Percentiles rank a stretch among this genome's conserved stretches.
phyloP scores from a whole-genome alignment of 495 filamentous ascomycete genomes.

The Aspergillus steynii region DNA sequence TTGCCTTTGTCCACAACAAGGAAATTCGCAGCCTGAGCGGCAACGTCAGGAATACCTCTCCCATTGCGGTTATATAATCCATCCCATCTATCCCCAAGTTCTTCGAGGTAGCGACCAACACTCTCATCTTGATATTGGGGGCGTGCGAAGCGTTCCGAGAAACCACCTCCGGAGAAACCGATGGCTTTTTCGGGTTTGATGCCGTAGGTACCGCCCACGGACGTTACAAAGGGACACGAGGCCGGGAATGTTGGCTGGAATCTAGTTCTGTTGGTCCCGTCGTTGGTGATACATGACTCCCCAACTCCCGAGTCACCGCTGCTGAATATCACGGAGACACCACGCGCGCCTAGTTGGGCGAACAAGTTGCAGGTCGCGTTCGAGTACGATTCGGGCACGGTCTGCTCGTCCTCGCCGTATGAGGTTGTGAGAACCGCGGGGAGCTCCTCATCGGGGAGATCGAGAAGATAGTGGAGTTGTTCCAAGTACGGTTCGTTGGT shows the following conservation, averaged over 20 bases:
- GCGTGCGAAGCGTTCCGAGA: constrained; percentile 66
- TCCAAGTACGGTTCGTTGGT: constrained; percentile 84
- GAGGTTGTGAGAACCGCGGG: constrained; percentile 74
- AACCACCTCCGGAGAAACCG: constrained; percentile 65
- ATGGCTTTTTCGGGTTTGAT: constrained; percentile 55
- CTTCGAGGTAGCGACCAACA: constrained; percentile 55
- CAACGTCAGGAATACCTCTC: constrained; percentile 73
- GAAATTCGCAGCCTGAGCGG: constrained; percentile 49
- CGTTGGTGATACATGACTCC: constrained; percentile 61
- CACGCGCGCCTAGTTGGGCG: constrained; percentile 70
- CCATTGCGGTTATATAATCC: constrained; percentile 59
- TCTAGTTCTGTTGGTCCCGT: constrained; percentile 58
- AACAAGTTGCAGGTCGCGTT: constrained; percentile 69
- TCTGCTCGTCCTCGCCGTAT: constrained; percentile 56
- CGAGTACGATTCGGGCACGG: constrained; percentile 60
- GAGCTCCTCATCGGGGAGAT: constrained; percentile 59
- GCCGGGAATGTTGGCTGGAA: constrained; percentile 74
- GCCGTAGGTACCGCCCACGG: constrained; percentile 69
- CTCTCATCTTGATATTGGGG: constrained; percentile 64
- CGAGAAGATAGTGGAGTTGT: constrained; percentile 68
- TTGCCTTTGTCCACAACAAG: constrained; percentile 40
- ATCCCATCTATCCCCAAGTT: constrained; percentile 39
- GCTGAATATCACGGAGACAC: constrained; percentile 68
- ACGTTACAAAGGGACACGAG: constrained; percentile 78
- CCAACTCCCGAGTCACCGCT: constrained; percentile 72